These are phyloP conservation scores for Yamadazyma sp. DNA, from an alignment of 1,139 yeast species.

Conservation along the genomic window DNA sequence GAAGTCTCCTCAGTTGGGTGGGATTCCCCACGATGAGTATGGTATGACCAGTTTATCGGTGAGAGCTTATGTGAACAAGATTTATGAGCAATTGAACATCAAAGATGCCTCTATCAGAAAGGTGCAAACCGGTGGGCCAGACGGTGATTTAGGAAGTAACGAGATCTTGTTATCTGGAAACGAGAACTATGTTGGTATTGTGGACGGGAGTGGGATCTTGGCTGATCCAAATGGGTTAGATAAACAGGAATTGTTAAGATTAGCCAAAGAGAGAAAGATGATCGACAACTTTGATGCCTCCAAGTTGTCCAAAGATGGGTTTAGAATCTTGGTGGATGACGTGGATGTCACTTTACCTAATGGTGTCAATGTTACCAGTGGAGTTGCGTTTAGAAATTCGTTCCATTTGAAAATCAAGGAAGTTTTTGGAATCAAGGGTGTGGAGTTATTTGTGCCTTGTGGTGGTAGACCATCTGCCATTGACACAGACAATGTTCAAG, in stretches of 20 bases:
- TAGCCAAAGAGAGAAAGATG: slow-evolving; percentile 79
- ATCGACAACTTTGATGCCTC: slow-evolving; percentile 67
- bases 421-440: slow-evolving; percentile 57
- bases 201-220: slow-evolving; percentile 94
- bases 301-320: slow-evolving; percentile 73
- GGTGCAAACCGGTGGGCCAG: slow-evolving; percentile 98
- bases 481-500: slow-evolving; percentile 78
- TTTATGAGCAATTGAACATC: slow-evolving; percentile 73
- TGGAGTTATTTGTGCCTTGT: slow-evolving; percentile 91
- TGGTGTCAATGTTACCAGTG: slow-evolving; percentile 75
- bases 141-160: slow-evolving; percentile 96
- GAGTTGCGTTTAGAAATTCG: slow-evolving; percentile 88
- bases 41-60: slow-evolving; percentile 98
- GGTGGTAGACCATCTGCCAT: slow-evolving; percentile 99
- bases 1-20: slow-evolving; percentile 88
- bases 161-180: slow-evolving; percentile 83
- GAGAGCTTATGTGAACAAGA: slow-evolving; percentile 86
- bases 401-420: slow-evolving; percentile 79
- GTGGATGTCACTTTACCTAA: slow-evolving; percentile 74
- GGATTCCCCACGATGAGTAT: slow-evolving; percentile 96
- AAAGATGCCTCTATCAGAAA: slow-evolving; percentile 63
- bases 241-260: slow-evolving; percentile 70
- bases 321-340: slow-evolving; percentile 83
- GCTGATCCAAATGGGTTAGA: slow-evolving; percentile 90
- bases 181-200: slow-evolving; percentile 83